These are phyloP conservation scores for Sugiyamaella novakii DNA, from an alignment of 1,139 yeast genomes.

Conservation along the genomic window DNA sequence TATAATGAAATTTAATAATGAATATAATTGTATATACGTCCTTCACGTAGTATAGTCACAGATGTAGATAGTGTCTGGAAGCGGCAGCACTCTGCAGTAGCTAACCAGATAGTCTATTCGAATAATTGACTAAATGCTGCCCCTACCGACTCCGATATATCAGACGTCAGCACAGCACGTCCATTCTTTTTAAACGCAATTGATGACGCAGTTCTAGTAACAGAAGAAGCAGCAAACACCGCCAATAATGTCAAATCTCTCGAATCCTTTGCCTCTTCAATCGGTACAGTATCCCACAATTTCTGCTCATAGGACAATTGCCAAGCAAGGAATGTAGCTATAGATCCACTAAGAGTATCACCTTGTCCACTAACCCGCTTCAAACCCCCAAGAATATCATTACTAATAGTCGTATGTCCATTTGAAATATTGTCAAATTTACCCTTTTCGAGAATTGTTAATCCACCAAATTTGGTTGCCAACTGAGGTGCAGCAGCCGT, in stretches of 20 bases:
- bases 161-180: conserved; percentile 83
- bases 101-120: too few relatives aligned
- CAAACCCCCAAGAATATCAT: conserved; percentile 57
- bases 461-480: conserved; percentile 61
- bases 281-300: conserved; percentile 51
- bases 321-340: conserved; percentile 71
- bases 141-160: conserved; percentile 70
- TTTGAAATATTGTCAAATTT: conserved; percentile 61
- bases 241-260: conserved; percentile 55
- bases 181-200: conserved; percentile 67
- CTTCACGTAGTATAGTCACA: too few relatives aligned
- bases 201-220: conserved; percentile 66
- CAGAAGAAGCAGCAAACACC: conserved; percentile 69
- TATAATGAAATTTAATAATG: too few relatives aligned
- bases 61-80: too few relatives aligned
- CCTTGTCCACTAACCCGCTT: conserved; percentile 91
- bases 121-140: conserved; percentile 58
- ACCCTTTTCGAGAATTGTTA: conserved; percentile 76
- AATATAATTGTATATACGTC: too few relatives aligned
- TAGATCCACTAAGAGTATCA: conserved; percentile 72
- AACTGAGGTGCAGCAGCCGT: conserved; percentile 35
- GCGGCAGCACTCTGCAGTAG: too few relatives aligned
- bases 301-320: conserved; percentile 57
- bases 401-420: conserved; percentile 38
- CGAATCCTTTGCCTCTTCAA: conserved; percentile 38